phyloP scores from a whole-genome alignment of 768 basidiomycete genomes.

The Trametes maxima region DNA sequence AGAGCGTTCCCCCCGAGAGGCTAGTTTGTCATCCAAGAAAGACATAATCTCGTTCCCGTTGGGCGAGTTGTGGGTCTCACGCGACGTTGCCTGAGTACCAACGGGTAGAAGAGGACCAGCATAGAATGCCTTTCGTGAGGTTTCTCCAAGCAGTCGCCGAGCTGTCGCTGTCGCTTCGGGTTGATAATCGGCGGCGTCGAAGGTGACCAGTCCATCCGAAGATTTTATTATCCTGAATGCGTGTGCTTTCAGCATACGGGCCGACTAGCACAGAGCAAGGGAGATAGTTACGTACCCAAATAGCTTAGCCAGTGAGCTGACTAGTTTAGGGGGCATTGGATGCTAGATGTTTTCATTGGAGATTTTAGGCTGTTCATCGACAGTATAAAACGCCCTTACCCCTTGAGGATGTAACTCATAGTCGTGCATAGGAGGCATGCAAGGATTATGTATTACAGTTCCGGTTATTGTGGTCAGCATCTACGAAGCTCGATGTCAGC shows the following conservation, averaged over 20 bases:
- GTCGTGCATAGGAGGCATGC: background rate
- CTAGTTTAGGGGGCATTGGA: background rate
- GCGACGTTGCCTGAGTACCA: background rate
- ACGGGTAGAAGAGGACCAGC: constrained; percentile 21
- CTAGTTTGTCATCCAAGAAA: constrained; percentile 5
- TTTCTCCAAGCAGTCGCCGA: background rate
- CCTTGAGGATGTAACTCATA: constrained; percentile 2
- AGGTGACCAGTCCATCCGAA: background rate
- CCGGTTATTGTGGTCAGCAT: background rate
- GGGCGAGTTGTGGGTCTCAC: background rate
- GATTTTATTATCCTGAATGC: background rate
- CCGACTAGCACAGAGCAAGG: no score
- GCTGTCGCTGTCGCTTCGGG: background rate
- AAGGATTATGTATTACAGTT: background rate
- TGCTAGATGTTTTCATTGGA: background rate
- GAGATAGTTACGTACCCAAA: background rate
- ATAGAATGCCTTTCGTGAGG: background rate
- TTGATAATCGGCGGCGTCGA: background rate
- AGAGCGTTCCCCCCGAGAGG: background rate
- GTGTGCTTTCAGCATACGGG: background rate
- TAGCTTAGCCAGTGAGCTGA: background rate
- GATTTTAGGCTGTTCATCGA: background rate
- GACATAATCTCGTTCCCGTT: background rate
- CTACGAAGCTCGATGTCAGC: background rate
- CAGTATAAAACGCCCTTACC: background rate